These are phyloP conservation scores for Blastomyces parvus DNA, from an alignment of 2,329 filamentous ascomycete genomes.

Conservation along the genomic window DNA sequence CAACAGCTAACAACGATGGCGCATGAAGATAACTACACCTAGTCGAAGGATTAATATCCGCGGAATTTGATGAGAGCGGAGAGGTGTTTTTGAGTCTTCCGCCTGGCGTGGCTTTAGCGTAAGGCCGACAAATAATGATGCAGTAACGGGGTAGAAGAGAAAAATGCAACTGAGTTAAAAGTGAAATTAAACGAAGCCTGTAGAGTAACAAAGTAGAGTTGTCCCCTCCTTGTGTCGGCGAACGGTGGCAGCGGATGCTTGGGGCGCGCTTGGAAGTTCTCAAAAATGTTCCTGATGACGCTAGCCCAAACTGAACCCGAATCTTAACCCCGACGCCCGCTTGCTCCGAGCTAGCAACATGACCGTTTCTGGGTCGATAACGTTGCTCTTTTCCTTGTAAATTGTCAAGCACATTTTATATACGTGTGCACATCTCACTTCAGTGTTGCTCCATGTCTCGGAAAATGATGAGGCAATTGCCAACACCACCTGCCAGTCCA, in stretches of 20 bases:
- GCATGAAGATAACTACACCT: constrained; percentile 14
- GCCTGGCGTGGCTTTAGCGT: not conserved
- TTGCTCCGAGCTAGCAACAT: not conserved
- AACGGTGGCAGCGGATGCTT: not conserved
- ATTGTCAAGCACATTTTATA: not conserved
- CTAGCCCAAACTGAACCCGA: not conserved
- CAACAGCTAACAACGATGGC: constrained; percentile 18
- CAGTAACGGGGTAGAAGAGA: not conserved
- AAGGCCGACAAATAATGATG: not conserved
- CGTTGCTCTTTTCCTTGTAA: not conserved
- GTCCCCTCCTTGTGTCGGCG: not conserved
- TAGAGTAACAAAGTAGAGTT: not conserved
- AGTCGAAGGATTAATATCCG: not conserved
- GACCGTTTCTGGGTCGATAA: not conserved
- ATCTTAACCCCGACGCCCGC: not conserved
- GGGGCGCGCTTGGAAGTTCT: not conserved
- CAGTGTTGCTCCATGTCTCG: not conserved
- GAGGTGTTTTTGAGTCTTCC: not conserved
- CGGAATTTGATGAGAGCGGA: not conserved
- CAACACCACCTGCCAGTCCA: constrained; percentile 15
- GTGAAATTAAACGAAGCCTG: not conserved
- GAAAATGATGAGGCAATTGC: constrained; percentile 12
- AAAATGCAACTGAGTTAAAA: not conserved
- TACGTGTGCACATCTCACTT: not conserved
- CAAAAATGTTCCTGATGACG: not conserved